Evolutionary conservation across 192 early-diverging fungal species (phyloP), one percentile per base, ranked within the genome.

Genomic region (Rhizophagus clarus): DNA sequence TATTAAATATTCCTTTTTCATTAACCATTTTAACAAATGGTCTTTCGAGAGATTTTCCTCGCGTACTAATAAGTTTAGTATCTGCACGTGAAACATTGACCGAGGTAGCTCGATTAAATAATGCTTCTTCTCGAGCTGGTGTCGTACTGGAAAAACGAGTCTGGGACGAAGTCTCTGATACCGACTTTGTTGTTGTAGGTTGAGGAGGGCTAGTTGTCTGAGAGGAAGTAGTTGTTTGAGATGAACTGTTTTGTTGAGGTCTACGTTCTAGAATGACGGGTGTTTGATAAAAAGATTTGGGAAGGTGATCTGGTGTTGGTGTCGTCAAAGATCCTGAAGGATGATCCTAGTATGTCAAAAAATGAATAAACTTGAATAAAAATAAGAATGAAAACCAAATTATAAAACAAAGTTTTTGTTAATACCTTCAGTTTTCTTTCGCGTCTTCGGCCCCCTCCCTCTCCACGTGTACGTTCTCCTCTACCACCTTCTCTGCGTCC

Each of bases 11-110:
- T 3, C 77, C 77, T 40, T 61, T 70, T 15, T 79, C 77, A 79
- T 79, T 61, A 32, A 79, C 61, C 68, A 79, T 71, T 71, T 79
- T 79, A 24, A 61, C 22, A 71, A 79, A 79, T 15, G 67, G 68
- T 61, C 40, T 69, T 11, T 79, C 77, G 2, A 78, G 26, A 24
- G 77, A 40, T 60, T 79, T 69, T 45, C 34, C 61, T 66, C 31
- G 22, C 11, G 32, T 20, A 20, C n/a, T 67, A 12, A n/a, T 8
- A 28, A 9, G 34, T 45, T 77, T 77, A 10, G 6, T 77, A 6
- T 77, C 75, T 22, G 24, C 61, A 66, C 75, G 75, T 62, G 62
- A 26, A 28, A 9, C 63, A 45, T 51, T 72, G 17, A 22, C 17
- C 22, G 68, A 22, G 22, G 68, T 37, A 11, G n/a, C 68, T 17